phyloP scores from a whole-genome alignment of 306 rosid species.

The Pterocarpus macrocarpus region DNA sequence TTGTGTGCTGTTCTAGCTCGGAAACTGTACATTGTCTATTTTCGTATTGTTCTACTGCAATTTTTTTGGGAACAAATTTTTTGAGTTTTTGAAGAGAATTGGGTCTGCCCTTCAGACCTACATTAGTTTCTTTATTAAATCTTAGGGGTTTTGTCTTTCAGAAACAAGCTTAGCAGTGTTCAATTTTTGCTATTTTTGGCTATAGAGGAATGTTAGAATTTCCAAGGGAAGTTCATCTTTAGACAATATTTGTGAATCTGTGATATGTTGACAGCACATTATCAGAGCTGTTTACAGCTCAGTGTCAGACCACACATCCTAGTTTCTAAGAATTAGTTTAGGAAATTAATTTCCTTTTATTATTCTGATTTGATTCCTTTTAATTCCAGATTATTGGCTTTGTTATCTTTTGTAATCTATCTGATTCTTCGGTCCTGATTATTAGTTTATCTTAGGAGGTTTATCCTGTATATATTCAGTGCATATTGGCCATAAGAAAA shows the following conservation, averaged over 20 bases:
- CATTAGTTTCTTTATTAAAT: neutral
- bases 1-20: neutral
- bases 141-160: no score
- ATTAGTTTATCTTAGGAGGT: no score
- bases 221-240: constrained; percentile 3
- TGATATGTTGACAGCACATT: neutral
- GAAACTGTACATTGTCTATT: neutral
- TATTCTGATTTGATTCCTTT: no score
- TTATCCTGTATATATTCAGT: no score
- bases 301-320: no score
- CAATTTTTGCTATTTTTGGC: neutral
- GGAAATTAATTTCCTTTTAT: no score
- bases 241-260: neutral
- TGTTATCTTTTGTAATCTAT: no score
- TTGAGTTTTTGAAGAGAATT: neutral
- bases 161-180: neutral
- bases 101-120: neutral
- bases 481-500: no score
- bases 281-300: no score
- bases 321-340: no score
- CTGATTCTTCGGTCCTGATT: no score
- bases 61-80: neutral
- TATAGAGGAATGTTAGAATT: neutral
- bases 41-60: neutral
- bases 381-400: no score